Evolutionary conservation across 2,329 filamentous ascomycete genomes (phyloP), one percentile per base, ranked within the genome.

Genomic region (Cercospora sp.): DNA sequence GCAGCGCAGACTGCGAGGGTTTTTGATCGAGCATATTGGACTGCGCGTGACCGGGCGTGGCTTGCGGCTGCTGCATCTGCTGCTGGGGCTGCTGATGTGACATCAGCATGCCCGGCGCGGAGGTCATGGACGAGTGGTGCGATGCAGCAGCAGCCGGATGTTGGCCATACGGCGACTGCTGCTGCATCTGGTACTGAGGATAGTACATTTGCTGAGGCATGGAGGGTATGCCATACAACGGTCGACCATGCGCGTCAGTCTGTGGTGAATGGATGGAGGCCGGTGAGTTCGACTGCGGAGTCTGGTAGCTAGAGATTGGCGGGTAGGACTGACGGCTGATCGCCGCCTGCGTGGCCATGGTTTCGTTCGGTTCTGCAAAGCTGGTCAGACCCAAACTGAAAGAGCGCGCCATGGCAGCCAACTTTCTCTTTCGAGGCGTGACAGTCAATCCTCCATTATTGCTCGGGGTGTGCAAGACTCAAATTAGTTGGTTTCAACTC

Each of bases 271-370:
- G 91, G 75, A 97, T 94, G 61, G 94, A 96, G 45, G 93, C 92
- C 60, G 94, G 94, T 65, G 94, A 97, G 81, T 94, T 96, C 66
- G 94, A 96, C 82, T 97, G 94, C 65, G 94, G 93, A 18, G 94
- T 96, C 80, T 97, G 92, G 79, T 97, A 97, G 78, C 74, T 75
- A 28, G 75, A 75, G 60, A 97, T 96, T 69, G 93, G 92, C 74
- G 94, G 94, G 79, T 96, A 97, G 58, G 84, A 79, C 71, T 86
- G 81, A 74, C 88, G 85, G 78, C 87, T 88, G 85, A 90, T 89
- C 72, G 87, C 87, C 74, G 87, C 85, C 73, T 79, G 77, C 60
- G 87, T 84, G 70, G 88, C 87, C 89, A 90, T 90, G 76, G 86
- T 83, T 77, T 89, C 87, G 78, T 89, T 88, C 80, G 90, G 88